Base-by-base conservation (phyloP, 805 yeast genomes). In the Ogataea nakhonphanomensis region DNA sequence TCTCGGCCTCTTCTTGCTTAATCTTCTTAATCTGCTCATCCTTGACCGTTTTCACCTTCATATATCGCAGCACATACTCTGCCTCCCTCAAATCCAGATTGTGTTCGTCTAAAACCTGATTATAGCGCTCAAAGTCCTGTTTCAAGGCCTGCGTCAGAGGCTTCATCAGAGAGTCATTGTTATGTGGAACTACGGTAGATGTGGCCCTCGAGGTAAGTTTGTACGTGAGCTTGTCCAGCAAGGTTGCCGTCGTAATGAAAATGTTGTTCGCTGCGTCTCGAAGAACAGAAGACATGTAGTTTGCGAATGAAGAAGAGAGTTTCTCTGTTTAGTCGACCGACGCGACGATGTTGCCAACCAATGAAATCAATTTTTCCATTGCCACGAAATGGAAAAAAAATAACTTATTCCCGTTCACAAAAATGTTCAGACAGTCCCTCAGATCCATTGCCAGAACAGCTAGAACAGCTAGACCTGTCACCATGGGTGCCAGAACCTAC, bases 401-500 rank as follows among this genome's bases (percentile, higher is more conserved):
- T 33, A 33, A 27, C 37, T 33, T 23, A 23, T 21, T 29, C 17
- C 31, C n/a, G 14, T 14, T 12, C 31, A 29, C 32, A 25, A 40
- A n/a, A 24, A 78, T 78, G 84, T 78, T 78, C 64, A 77, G 81
- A 76, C 78, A 75, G 65, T 66, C 81, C 48, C 61, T 77, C 54
- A 80, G 82, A 70, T 70, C 75, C 60, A 72, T 73, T 56, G 69
- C 81, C 54, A 76, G 76, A 70, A 76, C 71, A 56, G 69, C 79
- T 53, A 76, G 76, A 70, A 76, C 71, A 55, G 69, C 78, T 54
- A 68, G 77, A 63, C 74, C 70, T 57, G 69, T 78, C 55, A 68
- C 76, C 62, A 52, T 63, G 48, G 78, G 77, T 54, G 81, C 76
- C 68, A 84, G 96, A 80, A 73, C 84, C 47, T 91, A 90, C 66